These are phyloP conservation scores for Paraurostyla sp. DNA, from an alignment of 73 alveolate genomes.

Conservation along the genomic window DNA sequence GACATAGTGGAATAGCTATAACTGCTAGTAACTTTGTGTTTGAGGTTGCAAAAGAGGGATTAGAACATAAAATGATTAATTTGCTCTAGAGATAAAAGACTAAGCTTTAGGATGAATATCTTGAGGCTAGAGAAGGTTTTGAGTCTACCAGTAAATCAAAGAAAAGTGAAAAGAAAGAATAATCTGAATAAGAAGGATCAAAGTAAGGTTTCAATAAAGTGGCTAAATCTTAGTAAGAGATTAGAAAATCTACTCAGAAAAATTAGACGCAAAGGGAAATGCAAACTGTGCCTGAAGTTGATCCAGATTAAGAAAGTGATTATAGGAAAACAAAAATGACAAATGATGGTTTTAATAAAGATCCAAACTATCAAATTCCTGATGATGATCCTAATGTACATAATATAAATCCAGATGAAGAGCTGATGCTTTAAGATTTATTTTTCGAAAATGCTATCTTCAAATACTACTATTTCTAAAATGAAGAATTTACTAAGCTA, in stretches of 20 bases:
- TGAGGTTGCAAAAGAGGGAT: constrained; percentile 62
- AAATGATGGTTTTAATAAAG: not conserved
- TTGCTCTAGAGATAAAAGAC: constrained; percentile 24
- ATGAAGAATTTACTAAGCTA: constrained; percentile 39
- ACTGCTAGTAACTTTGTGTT: constrained; percentile 38
- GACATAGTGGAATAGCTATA: constrained; percentile 59
- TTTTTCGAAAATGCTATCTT: constrained; percentile 58
- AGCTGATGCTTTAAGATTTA: constrained; percentile 54
- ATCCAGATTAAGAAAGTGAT: constrained; percentile 54
- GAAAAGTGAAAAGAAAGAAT: not conserved
- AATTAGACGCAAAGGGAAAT: not conserved
- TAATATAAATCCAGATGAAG: constrained; percentile 22
- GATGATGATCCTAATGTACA: constrained; percentile 12
- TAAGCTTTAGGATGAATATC: constrained; percentile 16
- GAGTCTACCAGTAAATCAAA: not conserved
- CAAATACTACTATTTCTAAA: constrained; percentile 38
- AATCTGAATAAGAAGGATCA: not conserved
- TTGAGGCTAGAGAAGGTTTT: constrained; percentile 46
- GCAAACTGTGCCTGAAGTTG: constrained; percentile 47
- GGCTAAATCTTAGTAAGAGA: not conserved
- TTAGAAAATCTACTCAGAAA: not conserved
- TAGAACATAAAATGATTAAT: constrained; percentile 42
- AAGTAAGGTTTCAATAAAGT: not conserved
- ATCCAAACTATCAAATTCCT: not conserved
- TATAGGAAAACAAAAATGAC: not conserved